A percentile compares a stretch with the other conserved stretches of the same genome.
These are phyloP conservation scores for Phytophthora colocasiae DNA, from an alignment of 352 stramenopile species.

Conservation along the genomic window DNA sequence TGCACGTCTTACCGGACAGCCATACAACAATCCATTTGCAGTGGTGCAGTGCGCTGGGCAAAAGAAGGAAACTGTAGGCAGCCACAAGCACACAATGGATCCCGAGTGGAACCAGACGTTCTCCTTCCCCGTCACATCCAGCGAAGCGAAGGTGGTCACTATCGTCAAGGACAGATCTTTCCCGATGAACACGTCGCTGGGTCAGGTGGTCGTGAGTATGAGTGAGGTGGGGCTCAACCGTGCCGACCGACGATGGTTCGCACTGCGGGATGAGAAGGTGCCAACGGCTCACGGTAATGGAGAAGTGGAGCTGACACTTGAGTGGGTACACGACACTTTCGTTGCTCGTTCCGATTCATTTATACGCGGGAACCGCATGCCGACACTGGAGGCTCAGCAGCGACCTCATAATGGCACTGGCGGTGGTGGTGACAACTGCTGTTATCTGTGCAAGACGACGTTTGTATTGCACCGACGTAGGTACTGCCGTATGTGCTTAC, in stretches of 20 bases:
- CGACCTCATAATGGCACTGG: conserved; percentile 15
- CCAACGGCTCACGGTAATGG: conserved; percentile 71
- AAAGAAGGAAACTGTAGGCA: conserved; percentile 89
- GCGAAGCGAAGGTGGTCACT: conserved; percentile 69
- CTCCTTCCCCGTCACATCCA: conserved; percentile 86
- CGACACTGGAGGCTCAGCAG: conserved; percentile 44
- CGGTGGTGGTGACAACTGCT: conserved; percentile 57
- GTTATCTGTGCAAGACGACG: conserved; percentile 84
- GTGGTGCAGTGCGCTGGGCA: conserved; percentile 82
- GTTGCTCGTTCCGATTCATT: conserved; percentile 89
- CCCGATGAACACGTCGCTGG: conserved; percentile 77
- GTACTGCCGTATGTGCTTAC: conserved; percentile 89
- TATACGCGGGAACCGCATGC: conserved; percentile 71
- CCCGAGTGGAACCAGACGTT: conserved; percentile 92
- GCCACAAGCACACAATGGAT: conserved; percentile 91
- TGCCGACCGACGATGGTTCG: conserved; percentile 82
- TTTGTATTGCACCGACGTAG: conserved; percentile 83
- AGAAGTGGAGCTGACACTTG: conserved; percentile 89
- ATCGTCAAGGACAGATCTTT: conserved; percentile 82
- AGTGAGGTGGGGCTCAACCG: conserved; percentile 84
- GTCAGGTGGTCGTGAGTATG: conserved; percentile 79
- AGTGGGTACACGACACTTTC: conserved; percentile 92
- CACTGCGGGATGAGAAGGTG: conserved; percentile 76
- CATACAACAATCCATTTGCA: conserved; percentile 90
- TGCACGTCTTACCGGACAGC: conserved; percentile 79